Evolutionary conservation across 495 filamentous ascomycete genomes (phyloP), one percentile per base, ranked within the genome.

Genomic region (Trichodelitschia bisporula): DNA sequence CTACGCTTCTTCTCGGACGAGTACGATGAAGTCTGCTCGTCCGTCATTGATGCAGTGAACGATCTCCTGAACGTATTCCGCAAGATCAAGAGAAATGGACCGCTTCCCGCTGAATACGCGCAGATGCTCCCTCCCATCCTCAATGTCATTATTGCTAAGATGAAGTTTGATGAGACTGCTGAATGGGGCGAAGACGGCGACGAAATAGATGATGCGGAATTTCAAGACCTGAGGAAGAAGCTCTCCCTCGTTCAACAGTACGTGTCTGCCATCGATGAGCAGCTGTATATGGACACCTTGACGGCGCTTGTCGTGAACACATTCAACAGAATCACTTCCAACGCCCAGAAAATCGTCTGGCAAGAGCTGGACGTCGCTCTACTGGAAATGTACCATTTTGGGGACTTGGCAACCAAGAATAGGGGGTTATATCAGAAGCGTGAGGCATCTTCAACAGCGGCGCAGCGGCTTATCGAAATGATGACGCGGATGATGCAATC

Each of bases 161-260:
- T 91, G 77, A 71, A 83, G 40, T 93, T 86, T 44, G 89, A 95
- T 41, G 82, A 91, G 43, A 90, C 86, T 8, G 71, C 77, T 0
- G 72, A 65, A 16, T 99, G 86, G 89, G 84, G 82, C 15, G 71
- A 78, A 26, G 86, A 93, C 43, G 83, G 90, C 36, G 78, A 86
- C 33, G 72, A 82, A 48, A 90, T 80, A 1, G 86, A 99, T 46
- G 89, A 95, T 46, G 89, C 86, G n/a, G 86, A 99, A 45, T 95
- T 95, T 44, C 76, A 89, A 40, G 84, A 93, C 31, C 65, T 95
- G 24, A 65, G 89, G 30, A 92, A 89, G 45, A 59, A 72, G 35
- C 56, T 99, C 28, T 77, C 84, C 42, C 66, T 77, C 15, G 56
- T 95, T 15, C 86, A 99, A 49, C 86, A 93, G 51, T 75, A 69